Conservation (phyloP, 2,329 filamentous ascomycete genomes). For the Colletotrichum sublineola region DNA sequence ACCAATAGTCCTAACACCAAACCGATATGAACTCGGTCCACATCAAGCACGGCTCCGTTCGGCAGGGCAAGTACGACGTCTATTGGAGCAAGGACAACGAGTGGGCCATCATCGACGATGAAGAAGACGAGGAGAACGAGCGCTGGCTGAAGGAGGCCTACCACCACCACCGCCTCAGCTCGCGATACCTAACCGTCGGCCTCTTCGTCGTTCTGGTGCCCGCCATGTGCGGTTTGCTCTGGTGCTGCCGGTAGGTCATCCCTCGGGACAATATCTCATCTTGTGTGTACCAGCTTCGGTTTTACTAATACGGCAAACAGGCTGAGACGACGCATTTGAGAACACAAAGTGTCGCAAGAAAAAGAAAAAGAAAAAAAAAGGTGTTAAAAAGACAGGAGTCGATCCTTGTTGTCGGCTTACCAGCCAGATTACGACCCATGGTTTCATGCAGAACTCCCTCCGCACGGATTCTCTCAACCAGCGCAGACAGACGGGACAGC, state of each 20-base stretch:
- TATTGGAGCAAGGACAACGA: constrained; percentile 39
- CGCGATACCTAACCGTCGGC: constrained; percentile 25
- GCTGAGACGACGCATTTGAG: constrained; percentile 12
- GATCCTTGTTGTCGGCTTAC: background rate
- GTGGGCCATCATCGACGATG: constrained; percentile 41
- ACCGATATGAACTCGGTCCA: constrained; percentile 19
- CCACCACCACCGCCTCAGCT: constrained; percentile 18
- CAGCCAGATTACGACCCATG: background rate
- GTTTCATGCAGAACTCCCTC: background rate
- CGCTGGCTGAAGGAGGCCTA: constrained; percentile 10
- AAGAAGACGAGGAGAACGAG: constrained; percentile 37
- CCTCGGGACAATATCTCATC: background rate
- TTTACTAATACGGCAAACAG: background rate
- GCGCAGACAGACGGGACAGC: background rate
- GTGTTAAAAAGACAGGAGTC: background rate
- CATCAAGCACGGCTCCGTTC: constrained; percentile 15
- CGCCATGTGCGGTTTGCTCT: constrained; percentile 28
- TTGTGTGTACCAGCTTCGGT: background rate
- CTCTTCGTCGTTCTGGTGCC: constrained; percentile 35
- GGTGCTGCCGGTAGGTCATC: constrained; percentile 22
- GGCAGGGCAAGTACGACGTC: constrained; percentile 22
- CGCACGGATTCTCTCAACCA: background rate
- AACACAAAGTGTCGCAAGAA: background rate
- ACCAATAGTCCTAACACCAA: background rate
- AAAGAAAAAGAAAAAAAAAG: background rate